Conservation (phyloP, 2,329 filamentous ascomycete species). For the Hansfordia pulvinata region DNA sequence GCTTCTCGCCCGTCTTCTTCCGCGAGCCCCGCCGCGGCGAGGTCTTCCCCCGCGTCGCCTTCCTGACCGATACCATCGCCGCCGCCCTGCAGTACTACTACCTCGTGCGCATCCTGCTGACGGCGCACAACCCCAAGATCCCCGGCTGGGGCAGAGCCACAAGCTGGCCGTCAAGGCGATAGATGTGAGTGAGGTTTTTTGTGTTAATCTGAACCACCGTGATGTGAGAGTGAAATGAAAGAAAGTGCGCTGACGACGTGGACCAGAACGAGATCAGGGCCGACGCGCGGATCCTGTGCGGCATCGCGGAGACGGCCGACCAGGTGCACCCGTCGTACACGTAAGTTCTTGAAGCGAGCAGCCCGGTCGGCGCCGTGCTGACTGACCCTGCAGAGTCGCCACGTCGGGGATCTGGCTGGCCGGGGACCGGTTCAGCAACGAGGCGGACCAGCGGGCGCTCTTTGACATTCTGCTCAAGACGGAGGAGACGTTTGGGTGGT, state of each 20-base stretch:
- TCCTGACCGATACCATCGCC: constrained; percentile 11
- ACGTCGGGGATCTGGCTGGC: constrained; percentile 13
- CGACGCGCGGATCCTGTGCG: constrained; percentile 13
- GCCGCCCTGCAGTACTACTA: constrained; percentile 14
- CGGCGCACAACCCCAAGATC: constrained; percentile 11
- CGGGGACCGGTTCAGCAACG: constrained; percentile 21
- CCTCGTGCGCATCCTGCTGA: constrained; percentile 12
- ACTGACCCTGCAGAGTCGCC: constrained; percentile 5
- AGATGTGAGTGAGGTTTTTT: constrained; percentile 3
- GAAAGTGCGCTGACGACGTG: too few relatives aligned
- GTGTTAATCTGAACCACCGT: constrained; percentile 1
- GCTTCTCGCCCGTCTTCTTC: constrained; percentile 11
- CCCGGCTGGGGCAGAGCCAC: constrained; percentile 10
- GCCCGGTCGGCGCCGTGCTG: too few relatives aligned
- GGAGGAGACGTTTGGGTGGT: constrained; percentile 10
- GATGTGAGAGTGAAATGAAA: too few relatives aligned
- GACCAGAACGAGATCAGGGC: constrained; percentile 9
- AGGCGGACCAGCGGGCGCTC: constrained; percentile 16
- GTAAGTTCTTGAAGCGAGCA: too few relatives aligned
- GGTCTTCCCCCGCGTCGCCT: constrained; percentile 11
- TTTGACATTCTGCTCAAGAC: constrained; percentile 16
- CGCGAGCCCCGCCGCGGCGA: constrained; percentile 1
- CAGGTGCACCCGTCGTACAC: constrained; percentile 10
- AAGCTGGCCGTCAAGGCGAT: constrained; percentile 2
- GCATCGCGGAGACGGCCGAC: constrained; percentile 9